Conservation (phyloP, 805 yeast genomes). For the Sugiyamaella marilandica region DNA sequence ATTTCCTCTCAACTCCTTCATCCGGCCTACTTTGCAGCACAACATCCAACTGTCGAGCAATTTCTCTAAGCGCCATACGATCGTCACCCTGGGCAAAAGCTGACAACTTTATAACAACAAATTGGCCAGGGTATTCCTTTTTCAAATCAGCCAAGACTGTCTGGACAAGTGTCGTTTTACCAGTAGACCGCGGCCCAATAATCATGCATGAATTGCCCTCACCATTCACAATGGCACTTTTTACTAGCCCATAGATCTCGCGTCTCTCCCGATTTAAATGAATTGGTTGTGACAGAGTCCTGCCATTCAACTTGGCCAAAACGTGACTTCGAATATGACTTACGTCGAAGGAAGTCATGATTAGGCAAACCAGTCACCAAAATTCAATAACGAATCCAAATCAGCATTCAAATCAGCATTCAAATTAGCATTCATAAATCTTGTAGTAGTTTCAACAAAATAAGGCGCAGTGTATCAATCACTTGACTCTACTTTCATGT, state of each 20-base stretch:
- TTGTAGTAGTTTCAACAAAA: too few relatives aligned
- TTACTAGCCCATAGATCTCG: slow-evolving; percentile 55
- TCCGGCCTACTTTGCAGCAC: slow-evolving; percentile 24
- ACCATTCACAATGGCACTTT: slow-evolving; percentile 57
- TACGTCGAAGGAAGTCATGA: neutral
- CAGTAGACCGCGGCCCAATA: slow-evolving; percentile 75
- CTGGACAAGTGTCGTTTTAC: slow-evolving; percentile 64
- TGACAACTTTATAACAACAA: slow-evolving; percentile 57
- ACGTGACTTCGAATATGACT: slow-evolving; percentile 17
- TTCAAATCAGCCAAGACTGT: slow-evolving; percentile 48
- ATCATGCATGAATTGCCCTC: slow-evolving; percentile 80
- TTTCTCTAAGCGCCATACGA: slow-evolving; percentile 71
- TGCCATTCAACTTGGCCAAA: slow-evolving; percentile 29
- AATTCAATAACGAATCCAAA: too few relatives aligned
- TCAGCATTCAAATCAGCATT: too few relatives aligned
- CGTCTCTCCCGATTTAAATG: slow-evolving; percentile 37
- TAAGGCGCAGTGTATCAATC: too few relatives aligned
- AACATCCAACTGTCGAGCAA: slow-evolving; percentile 75
- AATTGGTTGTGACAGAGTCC: slow-evolving; percentile 26
- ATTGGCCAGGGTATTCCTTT: slow-evolving; percentile 39
- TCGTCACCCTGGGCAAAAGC: slow-evolving; percentile 76
- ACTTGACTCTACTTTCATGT: too few relatives aligned
- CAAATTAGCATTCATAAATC: too few relatives aligned
- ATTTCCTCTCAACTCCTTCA: slow-evolving; percentile 27
- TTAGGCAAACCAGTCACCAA: neutral